A percentile compares a stretch with the other conserved stretches of the same genome.
Evolutionary conservation across 441 rosid genomes (phyloP).

Genomic region (Euphorbia neoarborescens): DNA sequence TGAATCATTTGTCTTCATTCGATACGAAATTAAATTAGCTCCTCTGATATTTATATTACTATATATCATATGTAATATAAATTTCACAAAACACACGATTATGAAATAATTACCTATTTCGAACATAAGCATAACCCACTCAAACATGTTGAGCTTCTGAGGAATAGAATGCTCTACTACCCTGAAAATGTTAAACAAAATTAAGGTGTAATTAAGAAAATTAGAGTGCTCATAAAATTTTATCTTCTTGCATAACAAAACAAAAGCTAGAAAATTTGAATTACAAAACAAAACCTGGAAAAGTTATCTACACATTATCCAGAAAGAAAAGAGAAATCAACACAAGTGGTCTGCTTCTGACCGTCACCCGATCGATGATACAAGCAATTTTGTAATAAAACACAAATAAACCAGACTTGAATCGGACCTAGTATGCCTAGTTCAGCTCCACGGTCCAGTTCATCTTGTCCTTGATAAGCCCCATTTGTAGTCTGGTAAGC

Average conservation of each 20-base stretch:
- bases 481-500: conserved; percentile 89
- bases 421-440: conserved; percentile 16
- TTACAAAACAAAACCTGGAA: not conserved
- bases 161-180: no score
- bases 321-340: conserved; percentile 5
- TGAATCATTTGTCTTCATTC: no score
- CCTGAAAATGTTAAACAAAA: no score
- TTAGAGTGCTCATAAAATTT: not conserved
- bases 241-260: not conserved
- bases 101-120: no score
- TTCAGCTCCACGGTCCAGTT: conserved; percentile 73
- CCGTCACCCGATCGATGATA: not conserved
- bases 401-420: not conserved
- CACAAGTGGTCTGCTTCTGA: not conserved
- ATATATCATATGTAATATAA: no score
- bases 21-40: no score
- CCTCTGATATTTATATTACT: no score
- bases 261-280: not conserved
- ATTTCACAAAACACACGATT: no score
- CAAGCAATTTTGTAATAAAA: not conserved
- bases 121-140: no score
- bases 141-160: no score
- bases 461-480: conserved; percentile 70
- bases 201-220: not conserved
- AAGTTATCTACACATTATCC: conserved; percentile 9